Conservation (phyloP, 768 basidiomycete species). For the Suillus sp. region DNA sequence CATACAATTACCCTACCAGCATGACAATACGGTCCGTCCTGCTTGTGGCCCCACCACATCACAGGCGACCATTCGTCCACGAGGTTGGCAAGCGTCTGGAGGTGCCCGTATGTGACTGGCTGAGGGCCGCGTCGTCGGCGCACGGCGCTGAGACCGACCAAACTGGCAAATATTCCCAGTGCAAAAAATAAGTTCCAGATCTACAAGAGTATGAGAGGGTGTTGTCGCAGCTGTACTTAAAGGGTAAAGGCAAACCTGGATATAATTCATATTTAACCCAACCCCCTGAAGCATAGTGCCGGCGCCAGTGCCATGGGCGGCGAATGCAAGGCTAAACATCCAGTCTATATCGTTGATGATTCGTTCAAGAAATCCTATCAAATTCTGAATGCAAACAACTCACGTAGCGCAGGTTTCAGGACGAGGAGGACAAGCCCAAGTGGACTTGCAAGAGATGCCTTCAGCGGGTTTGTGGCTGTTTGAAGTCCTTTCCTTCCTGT, state of each 20-base stretch:
- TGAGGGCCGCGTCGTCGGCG: conserved; percentile 27
- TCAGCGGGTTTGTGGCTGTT: conserved; percentile 25
- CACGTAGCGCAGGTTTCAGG: conserved; percentile 29
- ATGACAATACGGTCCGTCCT: conserved; percentile 13
- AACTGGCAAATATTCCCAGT: conserved; percentile 24
- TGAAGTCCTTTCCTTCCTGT: conserved; percentile 19
- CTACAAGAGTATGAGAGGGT: conserved; percentile 14
- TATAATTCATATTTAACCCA: conserved; percentile 26
- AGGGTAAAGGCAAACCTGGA: conserved; percentile 22
- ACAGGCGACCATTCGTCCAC: conserved; percentile 24
- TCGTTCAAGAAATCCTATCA: background rate
- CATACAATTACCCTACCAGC: conserved; percentile 21
- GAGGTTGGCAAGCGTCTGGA: conserved; percentile 30
- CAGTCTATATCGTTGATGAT: conserved; percentile 22
- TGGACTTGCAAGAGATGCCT: conserved; percentile 21
- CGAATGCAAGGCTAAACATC: conserved; percentile 34
- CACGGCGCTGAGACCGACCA: conserved; percentile 16
- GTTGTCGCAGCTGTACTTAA: background rate
- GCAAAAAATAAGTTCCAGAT: conserved; percentile 26
- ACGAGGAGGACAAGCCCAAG: conserved; percentile 22
- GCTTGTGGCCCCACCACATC: conserved; percentile 36
- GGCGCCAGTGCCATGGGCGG: background rate
- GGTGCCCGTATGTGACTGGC: conserved; percentile 35
- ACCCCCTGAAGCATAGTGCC: background rate
- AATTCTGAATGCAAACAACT: conserved; percentile 6